Evolutionary conservation across 2,329 filamentous ascomycete species (phyloP).

Genomic region (Fonsecaea multimorphosa): DNA sequence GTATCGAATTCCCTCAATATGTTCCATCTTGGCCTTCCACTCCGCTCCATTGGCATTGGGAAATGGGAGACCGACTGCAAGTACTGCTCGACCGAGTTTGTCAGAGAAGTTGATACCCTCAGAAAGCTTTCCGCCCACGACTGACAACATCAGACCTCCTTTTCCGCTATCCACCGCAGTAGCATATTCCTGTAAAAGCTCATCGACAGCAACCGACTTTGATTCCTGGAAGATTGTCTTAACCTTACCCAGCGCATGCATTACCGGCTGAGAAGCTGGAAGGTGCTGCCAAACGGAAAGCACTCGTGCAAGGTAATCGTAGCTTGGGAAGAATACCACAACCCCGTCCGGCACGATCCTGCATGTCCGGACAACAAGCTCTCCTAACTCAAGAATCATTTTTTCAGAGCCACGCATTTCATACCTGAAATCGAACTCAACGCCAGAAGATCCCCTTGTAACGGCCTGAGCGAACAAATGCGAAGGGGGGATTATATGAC

Average conservation of each 20-base stretch:
- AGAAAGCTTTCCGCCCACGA: conserved; percentile 92
- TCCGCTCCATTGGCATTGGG: conserved; percentile 88
- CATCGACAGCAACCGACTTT: conserved; percentile 62
- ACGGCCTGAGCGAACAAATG: conserved; percentile 83
- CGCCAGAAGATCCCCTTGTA: conserved; percentile 53
- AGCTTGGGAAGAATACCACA: conserved; percentile 95
- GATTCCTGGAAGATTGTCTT: conserved; percentile 68
- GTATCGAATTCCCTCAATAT: conserved; percentile 66
- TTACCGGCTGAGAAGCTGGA: conserved; percentile 28
- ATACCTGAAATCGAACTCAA: conserved; percentile 85
- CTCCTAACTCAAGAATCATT: conserved; percentile 77
- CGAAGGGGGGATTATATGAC: conserved; percentile 84
- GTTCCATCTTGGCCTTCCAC: conserved; percentile 90
- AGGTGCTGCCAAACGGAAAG: conserved; percentile 65
- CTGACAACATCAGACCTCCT: conserved; percentile 83
- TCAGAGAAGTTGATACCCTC: conserved; percentile 99
- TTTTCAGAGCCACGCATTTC: conserved; percentile 71
- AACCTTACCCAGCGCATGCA: conserved; percentile 44
- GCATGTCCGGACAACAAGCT: conserved; percentile 73
- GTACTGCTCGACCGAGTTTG: conserved; percentile 81
- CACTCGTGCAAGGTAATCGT: conserved; percentile 83
- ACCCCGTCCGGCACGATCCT: conserved; percentile 82
- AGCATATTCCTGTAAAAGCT: conserved; percentile 75
- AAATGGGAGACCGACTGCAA: conserved; percentile 91
- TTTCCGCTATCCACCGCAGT: conserved; percentile 65